Evolutionary conservation across 2,329 filamentous ascomycete species (phyloP).

Genomic region (Karstenula rhodostoma): DNA sequence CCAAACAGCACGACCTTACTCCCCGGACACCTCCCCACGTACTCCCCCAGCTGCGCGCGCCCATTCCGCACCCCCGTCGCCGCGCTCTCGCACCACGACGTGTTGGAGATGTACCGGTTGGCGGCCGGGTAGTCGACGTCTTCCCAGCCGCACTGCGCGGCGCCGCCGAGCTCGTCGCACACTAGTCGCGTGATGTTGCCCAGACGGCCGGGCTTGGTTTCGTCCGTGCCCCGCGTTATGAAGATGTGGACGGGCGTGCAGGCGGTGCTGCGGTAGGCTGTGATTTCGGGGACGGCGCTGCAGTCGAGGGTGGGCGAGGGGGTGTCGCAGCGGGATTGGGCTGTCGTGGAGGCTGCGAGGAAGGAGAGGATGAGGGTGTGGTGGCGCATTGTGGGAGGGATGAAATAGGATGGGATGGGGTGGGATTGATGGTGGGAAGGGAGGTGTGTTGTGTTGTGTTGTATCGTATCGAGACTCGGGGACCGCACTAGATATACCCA

Average conservation of each 20-base stretch:
- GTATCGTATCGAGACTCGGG: no score
- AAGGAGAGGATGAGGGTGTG: no score
- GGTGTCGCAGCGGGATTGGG: conserved; percentile 11
- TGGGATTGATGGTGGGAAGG: no score
- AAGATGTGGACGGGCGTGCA: conserved; percentile 23
- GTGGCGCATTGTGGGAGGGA: no score
- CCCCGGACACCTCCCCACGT: conserved; percentile 21
- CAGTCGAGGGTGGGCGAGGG: neutral
- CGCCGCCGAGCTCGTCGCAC: conserved; percentile 15
- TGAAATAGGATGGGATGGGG: no score
- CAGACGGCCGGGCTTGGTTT: conserved; percentile 18
- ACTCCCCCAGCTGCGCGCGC: conserved; percentile 20
- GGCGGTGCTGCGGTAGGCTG: conserved; percentile 15
- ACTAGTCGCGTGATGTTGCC: conserved; percentile 16
- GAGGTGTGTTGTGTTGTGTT: no score
- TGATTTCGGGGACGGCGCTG: conserved; percentile 9
- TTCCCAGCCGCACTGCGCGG: conserved; percentile 21
- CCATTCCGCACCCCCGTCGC: conserved; percentile 17
- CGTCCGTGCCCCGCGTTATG: conserved; percentile 20
- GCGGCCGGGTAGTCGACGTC: conserved; percentile 21
- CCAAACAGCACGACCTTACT: conserved; percentile 23
- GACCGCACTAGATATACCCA: no score
- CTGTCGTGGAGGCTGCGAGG: neutral
- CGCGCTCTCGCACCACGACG: conserved; percentile 24
- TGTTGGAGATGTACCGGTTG: conserved; percentile 12